Conservation (phyloP, 129 eudicot genomes). For the Kitagawia praeruptora region DNA sequence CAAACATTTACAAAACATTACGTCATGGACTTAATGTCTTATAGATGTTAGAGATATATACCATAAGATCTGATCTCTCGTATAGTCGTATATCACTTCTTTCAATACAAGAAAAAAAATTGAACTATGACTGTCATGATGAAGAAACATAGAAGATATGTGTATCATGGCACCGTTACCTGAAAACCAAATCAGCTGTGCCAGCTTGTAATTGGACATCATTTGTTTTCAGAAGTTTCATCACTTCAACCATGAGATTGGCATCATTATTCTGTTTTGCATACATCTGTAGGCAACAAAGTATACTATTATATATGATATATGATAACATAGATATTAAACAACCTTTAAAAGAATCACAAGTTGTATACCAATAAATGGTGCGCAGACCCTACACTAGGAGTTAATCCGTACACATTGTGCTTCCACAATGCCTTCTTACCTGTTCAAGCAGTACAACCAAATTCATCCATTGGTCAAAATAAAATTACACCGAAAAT, state of each 20-base stretch:
- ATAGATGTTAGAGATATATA: background rate
- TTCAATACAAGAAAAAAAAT: background rate
- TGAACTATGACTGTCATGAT: background rate
- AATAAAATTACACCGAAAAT: background rate
- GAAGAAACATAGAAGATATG: background rate
- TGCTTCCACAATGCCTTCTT: constrained; percentile 70
- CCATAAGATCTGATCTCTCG: background rate
- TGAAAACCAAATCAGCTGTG: constrained; percentile 74
- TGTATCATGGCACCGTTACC: constrained; percentile 29
- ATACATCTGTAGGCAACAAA: constrained; percentile 39
- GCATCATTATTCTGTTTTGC: constrained; percentile 69
- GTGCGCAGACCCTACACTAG: constrained; percentile 76
- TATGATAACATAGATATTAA: background rate
- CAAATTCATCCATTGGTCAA: background rate
- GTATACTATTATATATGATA: constrained; percentile 1
- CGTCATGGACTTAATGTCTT: background rate
- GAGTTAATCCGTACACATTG: constrained; percentile 68
- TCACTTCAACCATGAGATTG: constrained; percentile 57
- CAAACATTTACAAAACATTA: background rate
- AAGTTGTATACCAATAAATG: constrained; percentile 44
- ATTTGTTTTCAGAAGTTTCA: constrained; percentile 66
- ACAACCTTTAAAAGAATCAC: background rate
- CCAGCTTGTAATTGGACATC: constrained; percentile 85
- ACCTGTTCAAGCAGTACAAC: constrained; percentile 33
- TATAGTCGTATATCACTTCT: background rate